These are phyloP conservation scores for Agrocybe pediades DNA, from an alignment of 768 basidiomycete genomes.

Conservation along the genomic window DNA sequence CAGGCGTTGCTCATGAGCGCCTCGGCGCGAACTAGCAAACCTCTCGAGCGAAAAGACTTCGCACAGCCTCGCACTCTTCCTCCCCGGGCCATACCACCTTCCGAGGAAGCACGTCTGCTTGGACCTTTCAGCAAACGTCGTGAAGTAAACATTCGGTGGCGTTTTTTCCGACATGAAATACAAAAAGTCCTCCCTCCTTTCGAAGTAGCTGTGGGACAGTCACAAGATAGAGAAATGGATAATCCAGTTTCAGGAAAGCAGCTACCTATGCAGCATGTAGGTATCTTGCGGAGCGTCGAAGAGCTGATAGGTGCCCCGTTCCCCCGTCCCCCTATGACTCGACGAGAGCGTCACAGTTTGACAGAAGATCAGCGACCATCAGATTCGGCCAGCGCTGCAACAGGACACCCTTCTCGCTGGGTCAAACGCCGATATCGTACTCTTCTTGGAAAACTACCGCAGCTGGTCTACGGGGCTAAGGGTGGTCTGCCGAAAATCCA, in stretches of 20 bases:
- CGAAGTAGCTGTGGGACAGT: conserved; percentile 24
- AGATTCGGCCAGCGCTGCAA: neutral
- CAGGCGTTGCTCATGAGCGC: conserved; percentile 59
- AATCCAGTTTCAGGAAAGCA: conserved; percentile 1
- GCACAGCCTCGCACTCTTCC: conserved; percentile 57
- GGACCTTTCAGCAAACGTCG: conserved; percentile 75
- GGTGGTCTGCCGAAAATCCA: conserved; percentile 29
- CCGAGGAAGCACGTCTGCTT: conserved; percentile 58
- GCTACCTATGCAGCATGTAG: conserved; percentile 42
- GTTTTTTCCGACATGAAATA: conserved; percentile 56
- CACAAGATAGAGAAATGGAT: neutral
- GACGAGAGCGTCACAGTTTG: conserved; percentile 30
- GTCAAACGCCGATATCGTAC: conserved; percentile 56
- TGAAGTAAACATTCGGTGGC: conserved; percentile 72
- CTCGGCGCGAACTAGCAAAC: conserved; percentile 45
- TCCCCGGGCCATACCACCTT: conserved; percentile 52
- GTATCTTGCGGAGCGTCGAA: conserved; percentile 47
- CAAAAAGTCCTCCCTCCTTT: conserved; percentile 63
- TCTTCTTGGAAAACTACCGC: conserved; percentile 62
- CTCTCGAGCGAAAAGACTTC: conserved; percentile 43
- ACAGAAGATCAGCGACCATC: neutral
- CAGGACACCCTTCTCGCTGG: conserved; percentile 46
- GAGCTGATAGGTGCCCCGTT: conserved; percentile 39
- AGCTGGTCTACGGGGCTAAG: conserved; percentile 40
- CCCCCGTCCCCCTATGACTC: conserved; percentile 27